phyloP scores from a whole-genome alignment of 345 rosid genomes.

The Schrenkiella parvula region DNA sequence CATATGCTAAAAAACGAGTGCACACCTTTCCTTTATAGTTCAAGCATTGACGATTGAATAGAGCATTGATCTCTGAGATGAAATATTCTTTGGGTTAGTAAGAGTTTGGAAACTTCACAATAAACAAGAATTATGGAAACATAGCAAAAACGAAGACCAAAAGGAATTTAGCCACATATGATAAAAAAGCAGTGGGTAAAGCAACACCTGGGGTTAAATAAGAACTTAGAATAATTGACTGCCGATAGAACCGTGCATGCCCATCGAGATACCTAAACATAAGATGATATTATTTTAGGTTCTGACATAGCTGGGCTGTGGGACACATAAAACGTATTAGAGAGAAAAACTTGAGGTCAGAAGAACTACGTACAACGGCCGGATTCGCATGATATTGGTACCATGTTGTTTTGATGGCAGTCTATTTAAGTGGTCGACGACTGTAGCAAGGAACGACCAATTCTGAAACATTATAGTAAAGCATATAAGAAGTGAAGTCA shows the following conservation, averaged over 20 bases:
- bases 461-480: slow-evolving; percentile 49
- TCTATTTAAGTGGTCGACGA: slow-evolving; percentile 57
- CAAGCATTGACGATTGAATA: slow-evolving; percentile 59
- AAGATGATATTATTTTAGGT: background rate
- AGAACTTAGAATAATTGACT: slow-evolving; percentile 69
- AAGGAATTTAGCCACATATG: background rate
- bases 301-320: background rate
- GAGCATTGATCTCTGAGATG: slow-evolving; percentile 70
- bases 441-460: slow-evolving; percentile 64
- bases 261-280: slow-evolving; percentile 81
- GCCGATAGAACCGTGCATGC: slow-evolving; percentile 67
- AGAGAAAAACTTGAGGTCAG: background rate
- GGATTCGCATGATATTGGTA: slow-evolving; percentile 83
- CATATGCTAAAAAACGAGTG: background rate
- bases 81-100: slow-evolving; percentile 10
- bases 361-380: slow-evolving; percentile 54
- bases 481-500: slow-evolving; percentile 1
- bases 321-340: background rate
- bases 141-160: background rate
- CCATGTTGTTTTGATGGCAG: slow-evolving; percentile 80
- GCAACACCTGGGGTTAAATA: slow-evolving; percentile 73
- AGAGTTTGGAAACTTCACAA: slow-evolving; percentile 6
- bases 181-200: background rate
- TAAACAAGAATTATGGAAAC: background rate
- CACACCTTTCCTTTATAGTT: slow-evolving; percentile 86